phyloP scores from a whole-genome alignment of 192 early-diverging fungal genomes.

The Backusella luteola region DNA sequence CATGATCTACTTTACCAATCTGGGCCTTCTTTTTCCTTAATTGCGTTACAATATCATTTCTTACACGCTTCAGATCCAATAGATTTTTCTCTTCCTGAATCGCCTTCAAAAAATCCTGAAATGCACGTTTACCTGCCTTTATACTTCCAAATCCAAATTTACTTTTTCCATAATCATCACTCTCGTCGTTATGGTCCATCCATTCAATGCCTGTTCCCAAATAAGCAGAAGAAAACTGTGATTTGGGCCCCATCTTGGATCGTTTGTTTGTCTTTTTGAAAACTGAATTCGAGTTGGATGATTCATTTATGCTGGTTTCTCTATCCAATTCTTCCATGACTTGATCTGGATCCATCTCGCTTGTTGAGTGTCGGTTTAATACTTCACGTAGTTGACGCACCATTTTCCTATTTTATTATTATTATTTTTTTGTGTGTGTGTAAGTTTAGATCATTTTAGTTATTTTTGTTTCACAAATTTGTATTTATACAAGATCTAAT shows the following conservation, averaged over 20 bases:
- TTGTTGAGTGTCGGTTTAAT: slow-evolving; percentile 58
- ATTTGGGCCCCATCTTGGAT: slow-evolving; percentile 11
- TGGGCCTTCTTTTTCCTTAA: slow-evolving; percentile 63
- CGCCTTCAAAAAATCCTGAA: slow-evolving; percentile 72
- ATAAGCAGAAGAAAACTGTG: slow-evolving; percentile 24
- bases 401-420: slow-evolving; percentile 53
- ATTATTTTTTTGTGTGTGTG: background rate
- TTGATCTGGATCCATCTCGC: slow-evolving; percentile 36
- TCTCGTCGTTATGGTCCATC: background rate
- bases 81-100: slow-evolving; percentile 68
- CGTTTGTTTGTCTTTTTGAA: background rate
- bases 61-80: slow-evolving; percentile 60
- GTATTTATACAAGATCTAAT: slow-evolving; percentile 1
- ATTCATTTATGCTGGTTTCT: background rate
- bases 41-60: slow-evolving; percentile 70
- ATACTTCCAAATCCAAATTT: slow-evolving; percentile 17
- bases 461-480: background rate
- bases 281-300: background rate
- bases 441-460: slow-evolving; percentile 11
- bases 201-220: background rate
- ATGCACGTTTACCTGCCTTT: slow-evolving; percentile 40
- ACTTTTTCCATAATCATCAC: slow-evolving; percentile 6
- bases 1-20: slow-evolving; percentile 41
- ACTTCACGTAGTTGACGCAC: slow-evolving; percentile 67
- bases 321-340: slow-evolving; percentile 3